These are phyloP conservation scores for Coemansia sp. DNA, from an alignment of 192 early-diverging fungal genomes.

Conservation along the genomic window DNA sequence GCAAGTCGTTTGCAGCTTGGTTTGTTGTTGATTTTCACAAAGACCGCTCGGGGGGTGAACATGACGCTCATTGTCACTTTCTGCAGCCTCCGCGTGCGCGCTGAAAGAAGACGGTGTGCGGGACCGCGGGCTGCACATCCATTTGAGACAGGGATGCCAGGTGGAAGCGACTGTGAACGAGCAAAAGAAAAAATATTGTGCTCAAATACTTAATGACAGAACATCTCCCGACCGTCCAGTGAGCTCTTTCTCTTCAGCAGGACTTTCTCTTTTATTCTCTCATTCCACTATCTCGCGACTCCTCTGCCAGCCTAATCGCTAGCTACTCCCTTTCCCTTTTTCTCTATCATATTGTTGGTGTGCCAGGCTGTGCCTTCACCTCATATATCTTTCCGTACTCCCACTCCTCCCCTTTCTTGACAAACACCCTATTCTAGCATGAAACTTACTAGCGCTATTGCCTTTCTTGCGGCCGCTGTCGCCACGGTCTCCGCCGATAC, in stretches of 20 bases:
- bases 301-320: slow-evolving; percentile 5
- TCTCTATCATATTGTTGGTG: slow-evolving; percentile 15
- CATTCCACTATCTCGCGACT: slow-evolving; percentile 4
- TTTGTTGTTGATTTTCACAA: slow-evolving; percentile 22
- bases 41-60: neutral
- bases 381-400: slow-evolving; percentile 1
- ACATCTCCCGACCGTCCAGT: neutral
- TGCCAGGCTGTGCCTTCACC: slow-evolving; percentile 43
- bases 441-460: slow-evolving; percentile 36
- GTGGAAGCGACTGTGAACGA: slow-evolving; percentile 1
- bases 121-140: slow-evolving; percentile 9
- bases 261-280: slow-evolving; percentile 12
- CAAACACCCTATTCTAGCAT: slow-evolving; percentile 21
- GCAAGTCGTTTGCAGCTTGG: neutral
- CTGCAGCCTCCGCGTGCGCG: neutral
- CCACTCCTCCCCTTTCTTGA: neutral
- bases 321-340: neutral
- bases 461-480: slow-evolving; percentile 22
- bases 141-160: neutral
- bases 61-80: neutral
- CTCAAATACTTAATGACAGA: slow-evolving; percentile 4
- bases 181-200: neutral
- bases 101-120: neutral
- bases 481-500: slow-evolving; percentile 20
- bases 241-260: slow-evolving; percentile 13